Base-by-base conservation (phyloP, 441 rosid genomes). In the Viola pubescens region DNA sequence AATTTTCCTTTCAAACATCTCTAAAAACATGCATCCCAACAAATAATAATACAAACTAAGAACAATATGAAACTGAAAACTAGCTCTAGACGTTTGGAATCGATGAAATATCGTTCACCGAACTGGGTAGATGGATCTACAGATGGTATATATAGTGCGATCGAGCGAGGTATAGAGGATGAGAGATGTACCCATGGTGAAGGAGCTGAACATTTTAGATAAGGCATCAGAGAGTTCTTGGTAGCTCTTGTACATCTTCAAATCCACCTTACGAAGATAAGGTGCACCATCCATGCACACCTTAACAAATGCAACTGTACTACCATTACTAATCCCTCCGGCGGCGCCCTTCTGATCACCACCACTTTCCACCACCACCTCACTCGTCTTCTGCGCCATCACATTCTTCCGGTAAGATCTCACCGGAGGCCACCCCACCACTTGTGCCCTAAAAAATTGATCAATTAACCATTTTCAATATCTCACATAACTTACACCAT, bases 361-460 rank as follows among this genome's bases (percentile, higher is more conserved):
- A 47, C 72, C 65, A 52, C 64, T 69, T 64, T 83, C 73, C 56
- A 74, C 81, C 43, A 62, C 66, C 54, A 76, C 92, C 56, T 71
- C 75, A 1, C 64, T 64, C 48, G 60, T 69, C 74, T 83, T 88
- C 63, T 91, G 85, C 53, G 86, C 78, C 88, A 88, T 83, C 19
- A 82, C 64, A 77, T 91, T 91, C 88, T 85, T 91, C 77, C 98
- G 65, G 78, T 82, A 91, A 19, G 88, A 81, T 65, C 98, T 74
- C 72, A 91, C 97, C 11, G 98, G 98, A 56, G 98, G 98, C 98
- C 98, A 91, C 52, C 98, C 98, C 66, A 91, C 91, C 6, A 91
- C 95, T 72, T 91, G 96, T n/a, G 88, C 82, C 82, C 98, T 91
- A 74, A 53, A 46, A 54, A 46, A 57, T 11, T 5, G 42, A n/a